These are phyloP conservation scores for Russula brevipes DNA, from an alignment of 768 basidiomycete genomes.

Conservation along the genomic window DNA sequence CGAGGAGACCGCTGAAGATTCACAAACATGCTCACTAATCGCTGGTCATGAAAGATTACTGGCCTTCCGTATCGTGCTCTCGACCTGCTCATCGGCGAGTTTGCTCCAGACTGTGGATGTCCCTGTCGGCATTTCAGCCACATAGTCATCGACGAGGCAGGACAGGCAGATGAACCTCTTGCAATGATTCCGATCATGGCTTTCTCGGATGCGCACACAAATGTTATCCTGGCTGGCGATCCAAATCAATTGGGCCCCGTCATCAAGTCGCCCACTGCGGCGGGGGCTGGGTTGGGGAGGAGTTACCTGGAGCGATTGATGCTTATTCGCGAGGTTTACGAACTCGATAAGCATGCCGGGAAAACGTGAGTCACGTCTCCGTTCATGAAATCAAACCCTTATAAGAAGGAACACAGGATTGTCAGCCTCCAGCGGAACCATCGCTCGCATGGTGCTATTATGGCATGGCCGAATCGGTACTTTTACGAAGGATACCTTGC, in stretches of 20 bases:
- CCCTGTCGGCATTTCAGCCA: constrained; percentile 50
- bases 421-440: constrained; percentile 20
- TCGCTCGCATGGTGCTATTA: constrained; percentile 36
- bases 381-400: background rate
- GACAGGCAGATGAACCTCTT: constrained; percentile 56
- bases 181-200: constrained; percentile 42
- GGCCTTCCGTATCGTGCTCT: constrained; percentile 48
- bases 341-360: constrained; percentile 26
- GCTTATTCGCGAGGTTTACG: constrained; percentile 31
- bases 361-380: constrained; percentile 30
- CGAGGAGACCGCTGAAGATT: constrained; percentile 30
- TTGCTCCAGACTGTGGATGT: constrained; percentile 46
- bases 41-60: constrained; percentile 36
- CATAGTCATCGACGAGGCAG: constrained; percentile 62
- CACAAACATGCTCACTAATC: constrained; percentile 35
- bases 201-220: constrained; percentile 33
- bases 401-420: constrained; percentile 20
- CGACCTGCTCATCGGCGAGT: constrained; percentile 52
- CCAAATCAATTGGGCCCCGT: constrained; percentile 37
- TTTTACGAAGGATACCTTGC: constrained; percentile 37
- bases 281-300: constrained; percentile 28
- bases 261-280: constrained; percentile 32
- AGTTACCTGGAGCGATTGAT: constrained; percentile 39
- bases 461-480: constrained; percentile 51
- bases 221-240: constrained; percentile 38